phyloP scores from a whole-genome alignment of 345 rosid species.

The Rhodomyrtus tomentosa region DNA sequence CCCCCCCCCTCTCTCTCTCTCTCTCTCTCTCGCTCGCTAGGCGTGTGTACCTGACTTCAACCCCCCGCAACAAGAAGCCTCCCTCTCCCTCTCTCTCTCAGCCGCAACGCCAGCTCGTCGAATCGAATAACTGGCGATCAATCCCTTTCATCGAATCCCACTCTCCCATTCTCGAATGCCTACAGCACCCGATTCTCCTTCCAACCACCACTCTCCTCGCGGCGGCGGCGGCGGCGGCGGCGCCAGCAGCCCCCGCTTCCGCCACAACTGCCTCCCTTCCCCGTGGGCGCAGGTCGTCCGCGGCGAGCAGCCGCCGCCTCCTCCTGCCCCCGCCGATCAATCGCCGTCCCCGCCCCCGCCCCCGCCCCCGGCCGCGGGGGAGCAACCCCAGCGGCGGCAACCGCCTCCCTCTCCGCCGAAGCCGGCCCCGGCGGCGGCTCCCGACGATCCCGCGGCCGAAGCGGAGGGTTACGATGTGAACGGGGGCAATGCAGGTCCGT shows the following conservation, averaged over 20 bases:
- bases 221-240: constrained; percentile 4
- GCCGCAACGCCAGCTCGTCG: background rate
- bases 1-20: background rate
- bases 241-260: constrained; percentile 15
- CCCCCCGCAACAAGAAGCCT: background rate
- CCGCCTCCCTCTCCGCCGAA: constrained; percentile 6
- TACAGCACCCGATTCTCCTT: constrained; percentile 12
- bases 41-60: background rate
- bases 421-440: background rate
- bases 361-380: background rate
- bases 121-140: background rate
- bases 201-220: constrained; percentile 19
- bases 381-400: background rate
- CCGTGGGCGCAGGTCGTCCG: constrained; percentile 39
- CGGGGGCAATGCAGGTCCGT: constrained; percentile 20
- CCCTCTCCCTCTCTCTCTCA: background rate
- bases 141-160: background rate
- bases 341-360: background rate
- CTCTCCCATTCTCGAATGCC: background rate
- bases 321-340: background rate
- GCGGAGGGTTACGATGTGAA: constrained; percentile 17
- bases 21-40: background rate
- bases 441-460: constrained; percentile 7
- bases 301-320: constrained; percentile 20
- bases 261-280: constrained; percentile 17